Evolutionary conservation across 371 early-diverging fungal genomes (phyloP), one percentile per base, ranked within the genome.

Genomic region (Lichtheimia ornata): DNA sequence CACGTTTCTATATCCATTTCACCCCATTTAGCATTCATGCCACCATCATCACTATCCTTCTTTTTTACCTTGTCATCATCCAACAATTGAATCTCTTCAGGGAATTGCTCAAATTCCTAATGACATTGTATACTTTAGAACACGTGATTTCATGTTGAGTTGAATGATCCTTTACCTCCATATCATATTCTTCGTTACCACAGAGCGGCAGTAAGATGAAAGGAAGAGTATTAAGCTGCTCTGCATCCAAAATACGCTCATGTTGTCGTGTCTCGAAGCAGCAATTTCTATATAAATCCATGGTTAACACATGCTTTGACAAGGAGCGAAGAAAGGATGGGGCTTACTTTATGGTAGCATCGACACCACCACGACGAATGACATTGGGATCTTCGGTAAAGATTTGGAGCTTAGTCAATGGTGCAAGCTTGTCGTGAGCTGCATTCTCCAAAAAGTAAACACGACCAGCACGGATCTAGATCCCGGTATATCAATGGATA

Each of bases 141-240:
- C 35, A 35, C 11, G 35, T 6, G 2, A 11, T 35, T 2, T 9
- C 35, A 35, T 35, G 0, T 35, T 35, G 35, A 35, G 28, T 28
- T 4, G 9, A 7, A 17, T 7, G 11, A 11, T 13, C 47, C 2
- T 72, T 59, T 70, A 85, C 89, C 58, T 92, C 96, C 44, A 89
- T 81, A 60, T 88, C 89, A 63, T 90, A 94, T 60, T 97, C 96
- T 64, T 96, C 96, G 5, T 91, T 91, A 18, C 97, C 97, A 62
- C 92, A 91, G 28, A 97, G 82, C 17, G 97, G 97, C 42, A 96
- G 77, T 40, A 97, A 71, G 27, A 97, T 85, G 55, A 92, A 92
- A 2, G 95, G 93, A 15, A 95, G 73, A 28, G 94, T 73, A 61
- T 95, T 93, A 56, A 92, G 81, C 42, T 88, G 86, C 30, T 82